These are phyloP conservation scores for Papiliotrema nemorosa DNA, from an alignment of 1,284 basidiomycete genomes.

Conservation along the genomic window DNA sequence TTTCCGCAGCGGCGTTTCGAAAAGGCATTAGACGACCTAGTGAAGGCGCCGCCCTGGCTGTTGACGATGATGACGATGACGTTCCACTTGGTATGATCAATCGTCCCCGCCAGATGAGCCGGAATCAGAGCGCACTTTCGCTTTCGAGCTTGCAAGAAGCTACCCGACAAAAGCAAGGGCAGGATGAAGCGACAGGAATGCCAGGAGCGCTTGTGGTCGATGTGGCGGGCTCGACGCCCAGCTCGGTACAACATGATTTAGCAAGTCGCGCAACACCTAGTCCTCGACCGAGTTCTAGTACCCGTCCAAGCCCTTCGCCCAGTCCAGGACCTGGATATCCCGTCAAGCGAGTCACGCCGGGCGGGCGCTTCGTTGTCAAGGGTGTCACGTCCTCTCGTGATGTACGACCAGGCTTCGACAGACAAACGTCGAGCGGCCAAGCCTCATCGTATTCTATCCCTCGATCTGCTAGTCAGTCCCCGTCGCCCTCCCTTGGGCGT, in stretches of 20 bases:
- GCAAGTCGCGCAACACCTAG: conserved; percentile 1
- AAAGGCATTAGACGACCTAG: conserved; percentile 37
- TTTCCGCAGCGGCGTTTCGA: conserved; percentile 41
- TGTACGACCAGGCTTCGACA: no score
- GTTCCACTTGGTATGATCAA: conserved; percentile 33
- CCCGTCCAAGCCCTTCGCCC: not conserved
- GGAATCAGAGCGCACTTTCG: conserved; percentile 1
- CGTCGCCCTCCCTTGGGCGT: not conserved
- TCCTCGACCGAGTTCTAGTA: not conserved
- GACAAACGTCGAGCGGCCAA: no score
- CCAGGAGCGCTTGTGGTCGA: no score
- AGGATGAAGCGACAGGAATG: not conserved
- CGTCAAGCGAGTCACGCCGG: no score
- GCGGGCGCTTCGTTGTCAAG: not conserved
- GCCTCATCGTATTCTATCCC: no score
- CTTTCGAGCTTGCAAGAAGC: conserved; percentile 2
- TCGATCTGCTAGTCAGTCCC: no score
- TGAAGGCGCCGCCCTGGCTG: conserved; percentile 11
- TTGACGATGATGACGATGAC: conserved; percentile 34
- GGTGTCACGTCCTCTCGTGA: no score
- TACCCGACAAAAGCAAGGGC: not conserved
- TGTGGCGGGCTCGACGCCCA: no score
- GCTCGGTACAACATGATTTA: not conserved
- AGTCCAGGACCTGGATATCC: no score
- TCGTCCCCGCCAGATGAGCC: conserved; percentile 5